Conservation (phyloP, 2,329 filamentous ascomycete genomes). For the Pseudogymnoascus sp. region DNA sequence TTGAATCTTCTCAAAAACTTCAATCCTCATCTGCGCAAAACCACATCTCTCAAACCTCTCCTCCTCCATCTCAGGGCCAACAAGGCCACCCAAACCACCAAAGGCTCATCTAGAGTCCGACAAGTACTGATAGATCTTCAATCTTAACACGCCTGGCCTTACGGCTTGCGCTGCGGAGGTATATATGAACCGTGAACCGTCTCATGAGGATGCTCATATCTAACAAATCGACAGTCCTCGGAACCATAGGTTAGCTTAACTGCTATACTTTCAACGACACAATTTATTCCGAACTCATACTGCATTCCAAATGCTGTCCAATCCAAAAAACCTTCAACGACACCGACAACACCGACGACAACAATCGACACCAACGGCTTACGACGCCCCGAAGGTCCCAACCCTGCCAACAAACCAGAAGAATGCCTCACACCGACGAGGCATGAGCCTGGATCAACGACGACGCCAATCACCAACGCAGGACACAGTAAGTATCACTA, state of each 20-base stretch:
- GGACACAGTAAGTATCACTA: slow-evolving; percentile 44
- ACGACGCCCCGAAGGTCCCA: slow-evolving; percentile 65
- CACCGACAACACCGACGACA: slow-evolving; percentile 76
- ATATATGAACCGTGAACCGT: not conserved
- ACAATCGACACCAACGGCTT: slow-evolving; percentile 72
- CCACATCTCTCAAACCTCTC: not conserved
- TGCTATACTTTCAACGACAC: slow-evolving; percentile 42
- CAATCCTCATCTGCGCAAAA: slow-evolving; percentile 1
- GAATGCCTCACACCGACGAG: slow-evolving; percentile 62
- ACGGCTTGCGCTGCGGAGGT: slow-evolving; percentile 83
- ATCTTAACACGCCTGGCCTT: slow-evolving; percentile 57
- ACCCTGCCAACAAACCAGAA: slow-evolving; percentile 51
- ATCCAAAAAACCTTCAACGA: slow-evolving; percentile 63
- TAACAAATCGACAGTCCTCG: slow-evolving; percentile 32
- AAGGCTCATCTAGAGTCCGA: slow-evolving; percentile 31
- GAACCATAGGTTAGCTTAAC: slow-evolving; percentile 41
- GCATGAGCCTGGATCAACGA: slow-evolving; percentile 73
- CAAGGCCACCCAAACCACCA: slow-evolving; percentile 10
- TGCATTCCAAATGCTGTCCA: slow-evolving; percentile 70
- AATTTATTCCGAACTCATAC: slow-evolving; percentile 56
- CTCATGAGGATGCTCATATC: not conserved
- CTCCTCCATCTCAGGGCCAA: not conserved
- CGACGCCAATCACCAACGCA: slow-evolving; percentile 43
- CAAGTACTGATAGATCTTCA: slow-evolving; percentile 40
- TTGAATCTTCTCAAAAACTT: not conserved